phyloP scores from a whole-genome alignment of 306 rosid genomes.

The Casuarina equisetifolia region DNA sequence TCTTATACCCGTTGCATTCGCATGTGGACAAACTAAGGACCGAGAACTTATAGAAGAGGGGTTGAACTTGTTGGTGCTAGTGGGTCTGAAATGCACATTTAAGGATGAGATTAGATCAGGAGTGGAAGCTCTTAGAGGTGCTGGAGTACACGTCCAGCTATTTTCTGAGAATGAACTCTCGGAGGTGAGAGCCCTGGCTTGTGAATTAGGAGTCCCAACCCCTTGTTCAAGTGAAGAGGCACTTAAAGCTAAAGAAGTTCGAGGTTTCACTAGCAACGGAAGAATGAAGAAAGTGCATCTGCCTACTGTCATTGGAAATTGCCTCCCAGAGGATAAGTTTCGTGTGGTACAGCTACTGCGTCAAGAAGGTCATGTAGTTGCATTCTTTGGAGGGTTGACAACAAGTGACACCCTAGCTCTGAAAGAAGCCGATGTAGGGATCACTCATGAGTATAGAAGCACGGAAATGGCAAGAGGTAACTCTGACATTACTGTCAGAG shows the following conservation, averaged over 20 bases:
- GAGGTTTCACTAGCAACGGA: slow-evolving; percentile 12
- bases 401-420: slow-evolving; percentile 32
- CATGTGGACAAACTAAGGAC: slow-evolving; percentile 35
- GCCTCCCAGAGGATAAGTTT: slow-evolving; percentile 42
- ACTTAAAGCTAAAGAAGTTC: slow-evolving; percentile 36
- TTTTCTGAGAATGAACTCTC: slow-evolving; percentile 55
- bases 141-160: slow-evolving; percentile 40
- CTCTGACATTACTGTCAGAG: slow-evolving; percentile 30
- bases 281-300: slow-evolving; percentile 19
- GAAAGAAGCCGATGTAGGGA: slow-evolving; percentile 52
- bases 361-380: slow-evolving; percentile 46
- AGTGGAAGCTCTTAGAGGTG: slow-evolving; percentile 27
- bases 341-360: slow-evolving; percentile 35
- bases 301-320: slow-evolving; percentile 45
- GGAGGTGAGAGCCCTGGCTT: slow-evolving; percentile 33
- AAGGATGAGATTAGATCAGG: slow-evolving; percentile 17
- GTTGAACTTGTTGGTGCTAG: slow-evolving; percentile 45
- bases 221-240: not conserved
- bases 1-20: slow-evolving; percentile 58
- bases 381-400: slow-evolving; percentile 44
- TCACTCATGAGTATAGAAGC: slow-evolving; percentile 20
- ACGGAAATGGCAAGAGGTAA: slow-evolving; percentile 19
- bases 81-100: slow-evolving; percentile 42
- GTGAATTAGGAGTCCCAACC: slow-evolving; percentile 36
- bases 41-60: slow-evolving; percentile 39